Evolutionary conservation across 129 eudicot species (phyloP).

Genomic region (Centaurea solstitialis): DNA sequence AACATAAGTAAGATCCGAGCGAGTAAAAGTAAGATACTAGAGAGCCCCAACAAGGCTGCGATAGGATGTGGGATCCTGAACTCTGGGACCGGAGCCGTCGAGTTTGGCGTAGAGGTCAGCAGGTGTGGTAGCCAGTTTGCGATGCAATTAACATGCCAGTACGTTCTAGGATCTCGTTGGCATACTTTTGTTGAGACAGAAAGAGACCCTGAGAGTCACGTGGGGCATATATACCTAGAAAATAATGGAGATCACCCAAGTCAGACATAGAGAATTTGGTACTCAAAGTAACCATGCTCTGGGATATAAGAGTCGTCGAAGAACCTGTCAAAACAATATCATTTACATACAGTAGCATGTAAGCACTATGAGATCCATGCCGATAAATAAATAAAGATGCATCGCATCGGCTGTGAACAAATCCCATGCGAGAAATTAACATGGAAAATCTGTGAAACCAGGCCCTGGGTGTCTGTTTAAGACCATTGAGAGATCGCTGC

Average conservation of each 20-base stretch:
- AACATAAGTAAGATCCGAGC: too few relatives aligned
- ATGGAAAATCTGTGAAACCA: not conserved
- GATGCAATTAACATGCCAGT: not conserved
- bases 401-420: not conserved
- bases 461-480: not conserved
- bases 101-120: not conserved
- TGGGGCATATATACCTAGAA: not conserved
- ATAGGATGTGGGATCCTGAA: not conserved
- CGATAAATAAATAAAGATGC: too few relatives aligned
- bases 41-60: not conserved
- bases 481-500: not conserved
- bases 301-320: not conserved
- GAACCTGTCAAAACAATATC: not conserved
- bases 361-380: too few relatives aligned
- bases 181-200: not conserved
- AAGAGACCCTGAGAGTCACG: not conserved
- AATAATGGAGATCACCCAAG: not conserved
- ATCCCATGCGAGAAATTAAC: not conserved
- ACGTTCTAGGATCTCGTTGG: not conserved
- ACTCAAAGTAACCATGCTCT: not conserved
- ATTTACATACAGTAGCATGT: too few relatives aligned
- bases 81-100: not conserved
- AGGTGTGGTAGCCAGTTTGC: not conserved
- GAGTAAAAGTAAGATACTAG: too few relatives aligned
- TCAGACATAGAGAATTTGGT: not conserved